phyloP scores from a whole-genome alignment of 352 stramenopile genomes.

The Peronospora destructor region DNA sequence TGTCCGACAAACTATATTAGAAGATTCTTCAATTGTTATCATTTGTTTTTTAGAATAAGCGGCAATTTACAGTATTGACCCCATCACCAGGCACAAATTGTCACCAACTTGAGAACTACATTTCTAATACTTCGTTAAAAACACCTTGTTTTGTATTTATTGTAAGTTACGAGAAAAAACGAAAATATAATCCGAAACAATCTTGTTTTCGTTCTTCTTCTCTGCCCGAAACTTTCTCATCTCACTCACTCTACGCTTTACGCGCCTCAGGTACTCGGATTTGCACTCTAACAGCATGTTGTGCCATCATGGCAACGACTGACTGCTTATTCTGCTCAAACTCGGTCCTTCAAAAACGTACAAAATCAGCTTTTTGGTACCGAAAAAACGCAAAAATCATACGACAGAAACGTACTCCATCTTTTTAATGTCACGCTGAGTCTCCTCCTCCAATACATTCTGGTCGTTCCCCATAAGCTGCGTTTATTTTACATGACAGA shows the following conservation, averaged over 20 bases:
- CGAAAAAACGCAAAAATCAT: background rate
- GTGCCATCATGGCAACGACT: conserved; percentile 70
- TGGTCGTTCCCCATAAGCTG: conserved; percentile 77
- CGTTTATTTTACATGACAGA: conserved; percentile 6
- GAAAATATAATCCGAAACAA: too few species aligned
- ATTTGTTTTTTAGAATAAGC: too few species aligned
- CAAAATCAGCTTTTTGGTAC: background rate
- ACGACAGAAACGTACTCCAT: conserved; percentile 47
- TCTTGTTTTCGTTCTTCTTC: too few species aligned
- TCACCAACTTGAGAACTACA: too few species aligned
- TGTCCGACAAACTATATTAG: too few species aligned
- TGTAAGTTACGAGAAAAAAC: too few species aligned
- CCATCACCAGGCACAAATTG: too few species aligned
- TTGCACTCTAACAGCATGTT: conserved; percentile 59
- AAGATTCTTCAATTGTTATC: too few species aligned
- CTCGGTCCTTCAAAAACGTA: conserved; percentile 32
- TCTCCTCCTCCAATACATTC: conserved; percentile 72
- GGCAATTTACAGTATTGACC: too few species aligned
- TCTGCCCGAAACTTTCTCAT: too few species aligned
- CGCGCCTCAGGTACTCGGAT: conserved; percentile 59
- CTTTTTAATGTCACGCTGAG: conserved; percentile 70
- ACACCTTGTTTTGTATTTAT: too few species aligned
- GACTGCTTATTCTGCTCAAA: conserved; percentile 63
- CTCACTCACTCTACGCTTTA: conserved; percentile 34
- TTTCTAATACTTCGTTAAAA: too few species aligned